Evolutionary conservation across 192 early-diverging fungal genomes (phyloP).

Genomic region (Rhizophagus sp.): DNA sequence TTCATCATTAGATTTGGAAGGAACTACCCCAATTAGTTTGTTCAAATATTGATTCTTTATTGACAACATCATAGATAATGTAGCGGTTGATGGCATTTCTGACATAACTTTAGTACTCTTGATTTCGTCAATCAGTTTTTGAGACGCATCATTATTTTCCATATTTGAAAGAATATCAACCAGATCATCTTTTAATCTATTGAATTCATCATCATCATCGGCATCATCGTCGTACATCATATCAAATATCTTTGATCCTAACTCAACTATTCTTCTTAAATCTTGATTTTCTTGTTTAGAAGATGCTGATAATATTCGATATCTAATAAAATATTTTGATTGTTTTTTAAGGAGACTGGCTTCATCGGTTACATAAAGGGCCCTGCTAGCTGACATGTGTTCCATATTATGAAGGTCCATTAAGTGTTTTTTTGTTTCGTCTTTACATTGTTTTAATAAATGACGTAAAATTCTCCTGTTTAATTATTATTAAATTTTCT

Average conservation of each 20-base stretch:
- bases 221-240: not conserved
- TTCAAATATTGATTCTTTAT: not conserved
- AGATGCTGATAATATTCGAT: not conserved
- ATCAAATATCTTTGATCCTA: not conserved
- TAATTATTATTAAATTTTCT: not conserved
- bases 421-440: not conserved
- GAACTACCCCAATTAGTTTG: not conserved
- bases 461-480: not conserved
- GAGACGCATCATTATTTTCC: not conserved
- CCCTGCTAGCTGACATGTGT: not conserved
- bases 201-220: not conserved
- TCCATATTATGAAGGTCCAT: not conserved
- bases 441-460: not conserved
- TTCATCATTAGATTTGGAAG: not conserved
- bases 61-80: not conserved
- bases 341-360: not conserved
- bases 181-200: not conserved
- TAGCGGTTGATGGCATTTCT: not conserved
- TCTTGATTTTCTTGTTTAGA: not conserved
- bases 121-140: not conserved
- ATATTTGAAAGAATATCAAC: not conserved
- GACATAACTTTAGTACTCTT: not conserved
- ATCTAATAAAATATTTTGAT: not conserved
- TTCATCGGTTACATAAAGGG: not conserved
- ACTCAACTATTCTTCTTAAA: not conserved